Evolutionary conservation across 768 basidiomycete species (phyloP).

Genomic region (Suillus plorans): DNA sequence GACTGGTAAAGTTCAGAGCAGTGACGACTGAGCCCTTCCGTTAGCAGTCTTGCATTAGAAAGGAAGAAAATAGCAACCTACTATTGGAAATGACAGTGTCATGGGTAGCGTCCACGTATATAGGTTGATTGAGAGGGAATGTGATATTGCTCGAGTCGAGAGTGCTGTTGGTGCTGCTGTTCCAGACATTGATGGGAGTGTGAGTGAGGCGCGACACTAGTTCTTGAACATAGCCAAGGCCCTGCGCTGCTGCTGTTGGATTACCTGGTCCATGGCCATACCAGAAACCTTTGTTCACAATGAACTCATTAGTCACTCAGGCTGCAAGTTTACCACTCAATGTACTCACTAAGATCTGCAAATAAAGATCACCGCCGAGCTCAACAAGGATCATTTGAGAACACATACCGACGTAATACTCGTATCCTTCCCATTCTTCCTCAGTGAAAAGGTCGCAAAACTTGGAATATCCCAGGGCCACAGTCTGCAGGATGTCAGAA

Average conservation of each 20-base stretch:
- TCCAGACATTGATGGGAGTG: conserved; percentile 35
- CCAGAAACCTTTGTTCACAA: conserved; percentile 22
- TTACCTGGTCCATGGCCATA: conserved; percentile 44
- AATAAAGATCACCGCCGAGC: neutral
- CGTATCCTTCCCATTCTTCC: conserved; percentile 51
- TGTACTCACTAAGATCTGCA: conserved; percentile 4
- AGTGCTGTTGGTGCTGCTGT: conserved; percentile 47
- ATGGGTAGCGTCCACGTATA: conserved; percentile 48
- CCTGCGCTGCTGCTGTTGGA: conserved; percentile 38
- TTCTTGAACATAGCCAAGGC: conserved; percentile 43
- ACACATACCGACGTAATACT: conserved; percentile 37
- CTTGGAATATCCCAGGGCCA: conserved; percentile 47
- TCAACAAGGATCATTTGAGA: neutral
- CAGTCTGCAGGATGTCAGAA: conserved; percentile 32
- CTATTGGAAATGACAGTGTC: conserved; percentile 44
- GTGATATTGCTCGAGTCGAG: conserved; percentile 39
- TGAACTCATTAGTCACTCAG: neutral
- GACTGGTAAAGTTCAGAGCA: conserved; percentile 45
- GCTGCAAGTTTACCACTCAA: conserved; percentile 16
- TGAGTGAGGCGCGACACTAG: conserved; percentile 42
- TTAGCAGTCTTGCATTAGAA: neutral
- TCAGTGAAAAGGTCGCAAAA: conserved; percentile 54
- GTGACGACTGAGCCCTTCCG: conserved; percentile 30
- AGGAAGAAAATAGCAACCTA: conserved; percentile 13
- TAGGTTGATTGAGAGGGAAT: conserved; percentile 36